These are phyloP conservation scores for Austropuccinia psidii DNA, from an alignment of 1,284 basidiomycete species.

Conservation along the genomic window DNA sequence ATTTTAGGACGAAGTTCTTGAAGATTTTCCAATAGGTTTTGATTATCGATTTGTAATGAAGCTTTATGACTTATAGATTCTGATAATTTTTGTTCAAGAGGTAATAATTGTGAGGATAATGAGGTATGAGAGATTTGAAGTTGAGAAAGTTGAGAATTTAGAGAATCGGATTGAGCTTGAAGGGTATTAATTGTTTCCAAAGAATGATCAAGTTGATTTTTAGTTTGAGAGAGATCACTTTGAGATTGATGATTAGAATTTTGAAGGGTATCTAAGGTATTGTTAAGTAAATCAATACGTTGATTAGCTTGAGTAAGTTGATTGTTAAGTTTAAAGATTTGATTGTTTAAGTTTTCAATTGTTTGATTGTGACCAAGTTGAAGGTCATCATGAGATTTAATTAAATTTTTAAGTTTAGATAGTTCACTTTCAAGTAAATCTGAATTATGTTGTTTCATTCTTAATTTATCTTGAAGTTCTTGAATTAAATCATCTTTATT, in stretches of 20 bases:
- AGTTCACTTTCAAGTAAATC: constrained; percentile 33
- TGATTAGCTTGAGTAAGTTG: not conserved
- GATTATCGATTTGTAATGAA: constrained; percentile 31
- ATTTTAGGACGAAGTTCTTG: constrained; percentile 16
- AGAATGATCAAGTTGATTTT: constrained; percentile 4
- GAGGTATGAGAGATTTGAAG: constrained; percentile 2
- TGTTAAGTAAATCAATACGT: not conserved
- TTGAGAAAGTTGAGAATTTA: constrained; percentile 16
- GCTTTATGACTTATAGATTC: constrained; percentile 8
- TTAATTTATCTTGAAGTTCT: constrained; percentile 29
- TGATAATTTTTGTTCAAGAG: constrained; percentile 11
- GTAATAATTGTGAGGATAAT: not conserved
- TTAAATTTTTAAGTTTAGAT: constrained; percentile 9
- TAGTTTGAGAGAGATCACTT: not conserved
- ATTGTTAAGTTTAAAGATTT: not conserved
- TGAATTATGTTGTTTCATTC: constrained; percentile 34
- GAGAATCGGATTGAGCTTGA: constrained; percentile 10
- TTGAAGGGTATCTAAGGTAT: constrained; percentile 13
- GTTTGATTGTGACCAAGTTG: not conserved
- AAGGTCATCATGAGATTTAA: constrained; percentile 17
- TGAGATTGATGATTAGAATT: constrained; percentile 9
- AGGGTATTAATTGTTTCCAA: constrained; percentile 4
- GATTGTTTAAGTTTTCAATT: not conserved
- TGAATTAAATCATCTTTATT: constrained; percentile 29
- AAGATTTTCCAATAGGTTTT: constrained; percentile 30